Base-by-base conservation (phyloP, 495 filamentous ascomycete species). In the Tuber magnatum region DNA sequence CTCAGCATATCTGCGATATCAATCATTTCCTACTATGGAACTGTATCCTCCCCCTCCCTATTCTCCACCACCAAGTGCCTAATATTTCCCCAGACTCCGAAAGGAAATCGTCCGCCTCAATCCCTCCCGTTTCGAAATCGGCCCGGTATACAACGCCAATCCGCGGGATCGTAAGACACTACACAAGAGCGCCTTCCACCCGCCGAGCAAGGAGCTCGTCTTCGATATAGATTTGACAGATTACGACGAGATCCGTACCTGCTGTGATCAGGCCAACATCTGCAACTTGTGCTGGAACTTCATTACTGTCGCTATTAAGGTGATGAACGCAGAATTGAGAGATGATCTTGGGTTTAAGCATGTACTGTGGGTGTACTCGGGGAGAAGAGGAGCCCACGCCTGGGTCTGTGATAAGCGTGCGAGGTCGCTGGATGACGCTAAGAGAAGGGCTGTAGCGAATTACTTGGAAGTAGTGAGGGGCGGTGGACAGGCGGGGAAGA, bases 181-280 rank as follows among this genome's bases (percentile, higher is more conserved):
- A 9, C 89, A 90, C 68, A 97, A 96, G 83, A 85, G 88, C 24
- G 87, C 86, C 73, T 94, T 95, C 83, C 87, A 87, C 69, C 94
- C 95, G 3, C 83, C 96, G 5, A 86, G 90, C 1, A 98, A 98
- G 82, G 95, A 99, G 83, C 85, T 99, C 24, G 96, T 97, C 76
- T 98, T 99, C 85, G 95, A 99, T 90, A 97, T 99, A 78, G 95
- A 99, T 88, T 87, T 99, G 87, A 97, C 94, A 41, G 95, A 98
- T 85, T 99, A 99, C 84, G 95, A 99, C 82, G 92, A 97, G 70
- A 92, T 98, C 78, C 91, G 95, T 38, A 97, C 94, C 35, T 99
- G 95, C 85, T 99, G 95, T 83, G 88, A 90, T 74, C 93, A 94
- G 80, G 94, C 96, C 7, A 94, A 92, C 76, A 97, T 99, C 78